These are phyloP conservation scores for Dictyostelium brefeldianum DNA, from an alignment of 78 protist genomes.

Conservation along the genomic window DNA sequence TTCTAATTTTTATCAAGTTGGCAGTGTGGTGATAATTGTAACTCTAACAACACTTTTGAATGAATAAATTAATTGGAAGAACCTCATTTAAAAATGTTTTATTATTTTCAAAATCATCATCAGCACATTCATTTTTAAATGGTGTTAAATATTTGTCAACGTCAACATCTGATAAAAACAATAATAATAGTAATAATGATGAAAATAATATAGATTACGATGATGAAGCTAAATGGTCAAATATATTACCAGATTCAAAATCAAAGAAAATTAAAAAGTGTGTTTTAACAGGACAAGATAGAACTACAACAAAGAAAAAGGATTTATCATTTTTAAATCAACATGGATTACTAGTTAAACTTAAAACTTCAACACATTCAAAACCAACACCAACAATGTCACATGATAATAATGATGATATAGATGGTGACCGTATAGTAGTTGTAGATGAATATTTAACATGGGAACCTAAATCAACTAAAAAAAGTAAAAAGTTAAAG, in stretches of 20 bases:
- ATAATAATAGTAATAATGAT: background rate
- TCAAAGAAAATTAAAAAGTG: conserved; percentile 1
- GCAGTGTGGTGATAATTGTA: too few relatives aligned
- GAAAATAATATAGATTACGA: background rate
- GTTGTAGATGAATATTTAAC: too few relatives aligned
- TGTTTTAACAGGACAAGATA: conserved; percentile 19
- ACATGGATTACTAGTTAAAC: conserved; percentile 18
- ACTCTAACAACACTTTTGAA: too few relatives aligned
- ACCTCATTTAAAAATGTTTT: too few relatives aligned
- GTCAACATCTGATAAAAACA: background rate
- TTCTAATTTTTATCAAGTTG: too few relatives aligned
- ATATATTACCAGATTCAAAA: background rate
- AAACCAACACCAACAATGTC: background rate
- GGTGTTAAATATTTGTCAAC: too few relatives aligned
- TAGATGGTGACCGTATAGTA: background rate
- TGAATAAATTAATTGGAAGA: too few relatives aligned
- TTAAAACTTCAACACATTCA: background rate
- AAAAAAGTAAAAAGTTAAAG: background rate
- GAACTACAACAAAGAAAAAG: background rate
- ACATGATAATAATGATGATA: background rate
- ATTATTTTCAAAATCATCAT: too few relatives aligned
- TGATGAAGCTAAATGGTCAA: background rate
- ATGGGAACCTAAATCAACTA: too few relatives aligned
- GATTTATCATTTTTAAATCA: conserved; percentile 1
- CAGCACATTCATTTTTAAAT: too few relatives aligned